Evolutionary conservation across 2,329 filamentous ascomycete genomes (phyloP), one percentile per base, ranked within the genome.

Genomic region (Ceratocystis huliohia): DNA sequence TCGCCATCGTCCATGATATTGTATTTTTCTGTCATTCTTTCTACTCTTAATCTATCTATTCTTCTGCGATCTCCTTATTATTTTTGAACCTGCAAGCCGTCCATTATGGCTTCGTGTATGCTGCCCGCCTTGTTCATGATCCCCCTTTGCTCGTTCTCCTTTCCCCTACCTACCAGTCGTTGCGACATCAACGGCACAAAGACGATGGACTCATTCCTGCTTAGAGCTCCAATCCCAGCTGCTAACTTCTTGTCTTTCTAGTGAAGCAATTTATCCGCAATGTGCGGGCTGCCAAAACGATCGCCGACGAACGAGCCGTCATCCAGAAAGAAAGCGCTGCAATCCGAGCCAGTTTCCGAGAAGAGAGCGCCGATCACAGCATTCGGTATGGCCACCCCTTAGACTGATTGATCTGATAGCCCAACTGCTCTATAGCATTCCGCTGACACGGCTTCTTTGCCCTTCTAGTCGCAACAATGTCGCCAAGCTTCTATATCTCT

Each of bases 241-340:
- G 20, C 46, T 28, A 28, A 30, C 3, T 28, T 46, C 7, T 10
- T 45, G 28, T 25, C 46, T 46, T 13, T 70, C 68, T 74, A 97
- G 94, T 99, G 76, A 99, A 99, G 81, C 94, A 97, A 80, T 99
- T 99, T 79, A 99, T 99, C 78, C 92, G 94, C 75, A 97, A 96
- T 79, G 94, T 99, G 75, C 91, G 94, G 76, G 93, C 94, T 69
- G 91, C 94, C 69, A 99, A 99, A 81, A 99, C 94, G 45, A 96
- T 99, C 75, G 95, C 95, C 75, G 94, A 99, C 78, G 94, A 99
- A 80, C 87, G 94, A 74, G 93, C 94, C 64, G 94, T 99, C 66
- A 95, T 99, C 70, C 94, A 97, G 74, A 99, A 99, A 78, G 94
- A 99, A 80, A 99, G 94, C 78, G 94, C 94, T 68, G 90, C 93